Base-by-base conservation (phyloP, 2,329 filamentous ascomycete genomes). In the Neonectria sp. region DNA sequence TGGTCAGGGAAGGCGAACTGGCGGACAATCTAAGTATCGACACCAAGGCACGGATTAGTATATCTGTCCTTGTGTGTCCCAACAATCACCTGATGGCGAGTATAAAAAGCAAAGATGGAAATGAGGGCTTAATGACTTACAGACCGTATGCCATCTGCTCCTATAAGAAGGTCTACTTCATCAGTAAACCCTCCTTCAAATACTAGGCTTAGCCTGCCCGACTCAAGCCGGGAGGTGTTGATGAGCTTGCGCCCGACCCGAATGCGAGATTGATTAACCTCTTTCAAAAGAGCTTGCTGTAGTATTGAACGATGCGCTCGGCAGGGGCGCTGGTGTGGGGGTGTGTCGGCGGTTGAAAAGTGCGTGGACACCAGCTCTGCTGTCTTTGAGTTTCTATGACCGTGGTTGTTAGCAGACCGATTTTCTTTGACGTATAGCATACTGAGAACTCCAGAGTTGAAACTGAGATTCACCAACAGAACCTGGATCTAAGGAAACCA, bases 61-160 rank as follows among this genome's bases (percentile, higher is more conserved):
- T 5, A 17, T 15, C 35, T 17, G 2, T 17, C 13, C 7, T 6
- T 17, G 9, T 33, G 31, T 33, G 31, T 33, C 7, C 2, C 31
- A 33, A 33, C 11, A 6, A 8, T 9, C 31, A 33, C 31, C 9
- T 33, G 31, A 11, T 33, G 2, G 4, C 31, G 9, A 33, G 6
- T 11, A 33, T 9, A 9, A 9, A 33, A 33, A 15, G 4, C 13
- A 17, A 37, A 37, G 35, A 6, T 7, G 6, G 6, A 37, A 37
- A 15, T 17, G 13, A 6, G 13, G 17, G 13, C 3, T 12, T 17
- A 17, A 37, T 37, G 5, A 84, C 80, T 13, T 69, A 85, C 81
- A 6, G 84, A 86, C 43, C 84, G 81, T 49, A 86, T 86, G 3
- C 86, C 84, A 72, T 88, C 84, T 3, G 83, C 86, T 0, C 85